phyloP scores from a whole-genome alignment of 305 asterid genomes.

The Fraxinus greggii region DNA sequence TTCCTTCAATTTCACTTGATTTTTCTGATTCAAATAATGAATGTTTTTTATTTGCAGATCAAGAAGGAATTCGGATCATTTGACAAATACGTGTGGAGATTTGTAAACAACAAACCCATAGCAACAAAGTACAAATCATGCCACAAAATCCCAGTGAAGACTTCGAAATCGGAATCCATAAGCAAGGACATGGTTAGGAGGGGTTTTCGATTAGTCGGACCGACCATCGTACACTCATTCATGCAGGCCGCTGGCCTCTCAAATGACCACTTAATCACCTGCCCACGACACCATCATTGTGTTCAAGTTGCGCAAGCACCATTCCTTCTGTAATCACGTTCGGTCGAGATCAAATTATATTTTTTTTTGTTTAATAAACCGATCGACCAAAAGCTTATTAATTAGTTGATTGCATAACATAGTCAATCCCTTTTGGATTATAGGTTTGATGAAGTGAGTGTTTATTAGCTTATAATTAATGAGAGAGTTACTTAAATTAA shows the following conservation, averaged over 20 bases:
- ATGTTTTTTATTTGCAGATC: conserved; percentile 33
- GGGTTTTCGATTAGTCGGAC: conserved; percentile 75
- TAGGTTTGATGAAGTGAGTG: not conserved
- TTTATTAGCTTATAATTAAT: not conserved
- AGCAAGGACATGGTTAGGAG: conserved; percentile 84
- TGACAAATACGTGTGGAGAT: conserved; percentile 68
- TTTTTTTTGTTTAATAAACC: not conserved
- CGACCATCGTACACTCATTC: conserved; percentile 74
- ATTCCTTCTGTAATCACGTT: conserved; percentile 24
- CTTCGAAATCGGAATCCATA: conserved; percentile 75
- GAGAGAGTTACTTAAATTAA: conserved; percentile 13
- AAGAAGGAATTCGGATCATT: conserved; percentile 56
- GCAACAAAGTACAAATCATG: conserved; percentile 53
- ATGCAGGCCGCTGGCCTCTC: conserved; percentile 88
- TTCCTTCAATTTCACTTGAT: not conserved
- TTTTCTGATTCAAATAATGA: not conserved
- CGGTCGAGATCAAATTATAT: not conserved
- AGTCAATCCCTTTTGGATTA: not conserved
- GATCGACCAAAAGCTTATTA: not conserved
- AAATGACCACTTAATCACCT: conserved; percentile 71
- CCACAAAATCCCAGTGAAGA: conserved; percentile 77
- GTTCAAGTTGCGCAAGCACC: conserved; percentile 33
- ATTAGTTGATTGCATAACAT: not conserved
- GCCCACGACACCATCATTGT: conserved; percentile 61
- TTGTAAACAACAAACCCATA: conserved; percentile 62